phyloP scores from a whole-genome alignment of 768 basidiomycete species.

The Saitozyma podzolica region DNA sequence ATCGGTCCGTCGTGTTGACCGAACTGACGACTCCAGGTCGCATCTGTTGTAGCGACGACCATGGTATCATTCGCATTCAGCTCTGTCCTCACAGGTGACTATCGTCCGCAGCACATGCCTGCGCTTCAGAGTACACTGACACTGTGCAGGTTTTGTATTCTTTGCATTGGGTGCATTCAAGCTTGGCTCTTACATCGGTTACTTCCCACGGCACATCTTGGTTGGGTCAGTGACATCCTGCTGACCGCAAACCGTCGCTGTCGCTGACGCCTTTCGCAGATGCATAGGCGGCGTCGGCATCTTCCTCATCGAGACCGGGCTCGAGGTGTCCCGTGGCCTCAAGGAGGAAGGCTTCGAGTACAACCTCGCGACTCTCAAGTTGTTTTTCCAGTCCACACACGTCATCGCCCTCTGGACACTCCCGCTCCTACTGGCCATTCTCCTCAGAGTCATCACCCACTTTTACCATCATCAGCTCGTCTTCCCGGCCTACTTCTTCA shows the following conservation, averaged over 20 bases:
- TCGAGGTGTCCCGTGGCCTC: constrained; percentile 81
- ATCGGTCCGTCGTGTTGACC: not conserved
- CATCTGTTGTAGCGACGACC: constrained; percentile 84
- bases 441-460: constrained; percentile 76
- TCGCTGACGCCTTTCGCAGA: constrained; percentile 11
- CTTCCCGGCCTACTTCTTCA: constrained; percentile 65
- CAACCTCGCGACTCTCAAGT: constrained; percentile 64
- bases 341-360: constrained; percentile 71
- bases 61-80: constrained; percentile 84
- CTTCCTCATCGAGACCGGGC: constrained; percentile 84
- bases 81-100: constrained; percentile 76
- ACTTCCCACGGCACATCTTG: constrained; percentile 94
- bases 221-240: constrained; percentile 66
- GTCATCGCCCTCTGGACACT: constrained; percentile 75
- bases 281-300: constrained; percentile 91
- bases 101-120: not conserved
- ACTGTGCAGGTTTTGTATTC: constrained; percentile 67
- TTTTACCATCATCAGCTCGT: constrained; percentile 82
- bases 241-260: not conserved
- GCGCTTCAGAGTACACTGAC: constrained; percentile 1
- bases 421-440: constrained; percentile 71
- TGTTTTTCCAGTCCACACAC: constrained; percentile 66
- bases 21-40: constrained; percentile 45
- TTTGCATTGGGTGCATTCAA: constrained; percentile 80
- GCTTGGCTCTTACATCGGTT: constrained; percentile 82